Evolutionary conservation across 805 yeast species (phyloP), one percentile per base, ranked within the genome.

Genomic region (Blastobotrys muscicola): DNA sequence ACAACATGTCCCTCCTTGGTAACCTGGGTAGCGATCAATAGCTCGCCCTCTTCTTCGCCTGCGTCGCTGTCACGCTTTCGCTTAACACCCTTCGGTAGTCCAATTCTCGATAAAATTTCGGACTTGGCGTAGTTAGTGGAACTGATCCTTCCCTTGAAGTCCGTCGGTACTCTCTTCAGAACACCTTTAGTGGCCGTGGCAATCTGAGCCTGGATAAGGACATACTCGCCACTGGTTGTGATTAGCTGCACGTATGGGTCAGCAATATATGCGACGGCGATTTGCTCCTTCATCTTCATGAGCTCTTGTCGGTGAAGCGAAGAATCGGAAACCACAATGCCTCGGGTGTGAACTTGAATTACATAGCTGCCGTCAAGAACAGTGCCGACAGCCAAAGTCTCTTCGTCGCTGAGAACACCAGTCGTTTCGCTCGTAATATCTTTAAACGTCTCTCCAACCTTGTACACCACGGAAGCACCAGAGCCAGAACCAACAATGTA

Each of bases 321-420:
- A 3, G 53, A 43, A 34, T 52, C 51, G 59, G 77, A 85, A 2
- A 85, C 57, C 29, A 72, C 69, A 29, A 86, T 70, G 42, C 76
- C 78, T 33, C 75, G 72, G 0, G 82, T 75, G 1, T 92, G 80
- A 1, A 85, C 76, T 58, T 87, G 96, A 12, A 86, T 72, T 32
- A 85, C 76, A 51, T 76, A 71, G 33, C 75, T 71, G 6, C 78
- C 68, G 4, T 62, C 57, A 39, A 72, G 69, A 45, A 82, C 62
- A 35, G 80, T 76, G 15, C 81, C 83, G 54, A 83, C 77, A 31
- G 76, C 76, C 8, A 85, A 67, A 0, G 94, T 85, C 11, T 72
- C 65, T 29, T 76, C 76, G 44, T 78, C 74, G 45, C 76, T 73
- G 45, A 77, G 73, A 55, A 85, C 82, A 50, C 76, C 80, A 40